Evolutionary conservation across 2,329 filamentous ascomycete genomes (phyloP).

Genomic region (Colletotrichum sp.): DNA sequence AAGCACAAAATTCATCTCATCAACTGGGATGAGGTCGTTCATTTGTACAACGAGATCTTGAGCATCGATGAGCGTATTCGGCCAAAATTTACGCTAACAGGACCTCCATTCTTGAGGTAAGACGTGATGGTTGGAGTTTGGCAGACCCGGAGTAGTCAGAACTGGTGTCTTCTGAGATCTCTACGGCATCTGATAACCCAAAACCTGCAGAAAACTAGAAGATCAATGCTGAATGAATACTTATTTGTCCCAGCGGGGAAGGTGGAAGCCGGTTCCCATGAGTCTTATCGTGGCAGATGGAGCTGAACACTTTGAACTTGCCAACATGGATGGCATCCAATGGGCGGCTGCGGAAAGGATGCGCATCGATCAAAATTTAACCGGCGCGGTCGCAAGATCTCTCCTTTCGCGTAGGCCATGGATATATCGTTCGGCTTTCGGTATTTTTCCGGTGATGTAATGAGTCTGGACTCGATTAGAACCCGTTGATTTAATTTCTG

Average conservation of each 20-base stretch:
- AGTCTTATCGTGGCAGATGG: background rate
- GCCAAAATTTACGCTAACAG: background rate
- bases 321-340: background rate
- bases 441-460: background rate
- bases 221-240: too few relatives aligned
- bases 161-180: background rate
- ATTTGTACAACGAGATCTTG: background rate
- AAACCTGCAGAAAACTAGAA: accelerated
- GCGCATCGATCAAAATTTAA: accelerated
- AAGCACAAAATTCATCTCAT: background rate
- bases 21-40: too few relatives aligned
- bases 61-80: background rate
- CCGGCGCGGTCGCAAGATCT: background rate
- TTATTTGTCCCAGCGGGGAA: background rate
- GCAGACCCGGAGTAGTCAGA: too few relatives aligned
- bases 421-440: background rate
- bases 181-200: accelerated
- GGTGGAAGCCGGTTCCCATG: background rate
- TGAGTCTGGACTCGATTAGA: background rate
- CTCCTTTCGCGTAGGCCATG: background rate
- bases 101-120: background rate
- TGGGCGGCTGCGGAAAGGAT: background rate
- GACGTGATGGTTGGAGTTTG: background rate
- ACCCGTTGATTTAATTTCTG: accelerated
- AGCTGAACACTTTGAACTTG: background rate